Conservation (phyloP, 306 rosid species). For the Ormosia emarginata region DNA sequence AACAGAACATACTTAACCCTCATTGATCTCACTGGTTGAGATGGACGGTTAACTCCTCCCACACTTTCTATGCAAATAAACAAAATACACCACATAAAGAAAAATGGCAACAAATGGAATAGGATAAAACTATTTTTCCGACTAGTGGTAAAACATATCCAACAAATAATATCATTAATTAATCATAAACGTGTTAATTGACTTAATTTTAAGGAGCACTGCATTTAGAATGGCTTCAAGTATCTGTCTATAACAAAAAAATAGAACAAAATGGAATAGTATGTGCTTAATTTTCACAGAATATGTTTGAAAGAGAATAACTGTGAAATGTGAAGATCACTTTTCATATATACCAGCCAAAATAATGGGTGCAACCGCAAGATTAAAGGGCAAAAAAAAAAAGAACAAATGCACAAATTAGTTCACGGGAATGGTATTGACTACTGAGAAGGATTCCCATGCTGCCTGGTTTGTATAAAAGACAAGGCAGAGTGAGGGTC, state of each 20-base stretch:
- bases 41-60: constrained; percentile 24
- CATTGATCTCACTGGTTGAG: constrained; percentile 10
- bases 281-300: background rate
- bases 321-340: background rate
- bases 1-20: constrained; percentile 32
- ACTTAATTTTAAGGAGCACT: background rate
- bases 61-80: background rate
- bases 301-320: background rate
- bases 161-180: background rate
- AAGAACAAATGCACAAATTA: background rate
- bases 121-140: background rate
- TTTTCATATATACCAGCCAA: background rate
- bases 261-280: background rate
- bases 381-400: background rate
- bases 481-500: constrained; percentile 36
- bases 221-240: background rate
- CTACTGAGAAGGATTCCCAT: constrained; percentile 2
- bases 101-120: background rate
- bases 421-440: constrained; percentile 56
- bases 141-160: background rate
- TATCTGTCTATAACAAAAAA: background rate
- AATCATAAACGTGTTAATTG: background rate
- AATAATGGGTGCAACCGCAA: background rate
- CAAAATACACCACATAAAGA: background rate
- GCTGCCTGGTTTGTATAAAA: constrained; percentile 2